Evolutionary conservation across 495 filamentous ascomycete species (phyloP).

Genomic region (Aeminium ludgeri): DNA sequence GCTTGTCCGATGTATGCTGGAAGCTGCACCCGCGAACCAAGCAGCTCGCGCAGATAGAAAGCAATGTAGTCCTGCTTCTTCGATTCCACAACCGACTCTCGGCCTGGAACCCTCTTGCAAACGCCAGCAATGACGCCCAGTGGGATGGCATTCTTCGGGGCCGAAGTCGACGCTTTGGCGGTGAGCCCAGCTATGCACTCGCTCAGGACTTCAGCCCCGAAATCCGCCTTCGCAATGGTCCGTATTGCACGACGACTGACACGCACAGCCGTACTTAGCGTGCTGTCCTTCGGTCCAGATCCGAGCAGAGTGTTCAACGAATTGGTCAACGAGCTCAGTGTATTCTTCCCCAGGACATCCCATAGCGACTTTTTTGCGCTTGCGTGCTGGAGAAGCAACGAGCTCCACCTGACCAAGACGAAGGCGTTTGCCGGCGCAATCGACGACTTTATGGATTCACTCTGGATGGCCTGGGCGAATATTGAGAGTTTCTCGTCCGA

Average conservation of each 20-base stretch:
- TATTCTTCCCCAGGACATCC: slow-evolving; percentile 47
- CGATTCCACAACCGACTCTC: slow-evolving; percentile 40
- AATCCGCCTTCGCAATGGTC: slow-evolving; percentile 42
- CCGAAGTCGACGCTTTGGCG: slow-evolving; percentile 40
- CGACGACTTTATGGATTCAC: slow-evolving; percentile 53
- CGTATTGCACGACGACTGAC: slow-evolving; percentile 36
- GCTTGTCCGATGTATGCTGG: slow-evolving; percentile 55
- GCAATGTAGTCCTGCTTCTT: slow-evolving; percentile 53
- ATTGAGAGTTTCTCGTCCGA: slow-evolving; percentile 39
- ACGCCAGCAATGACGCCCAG: slow-evolving; percentile 79
- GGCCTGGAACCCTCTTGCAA: slow-evolving; percentile 46
- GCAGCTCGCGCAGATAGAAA: slow-evolving; percentile 71
- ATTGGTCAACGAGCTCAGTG: slow-evolving; percentile 45
- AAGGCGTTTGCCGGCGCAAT: slow-evolving; percentile 69
- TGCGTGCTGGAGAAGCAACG: slow-evolving; percentile 47
- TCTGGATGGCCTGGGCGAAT: slow-evolving; percentile 38
- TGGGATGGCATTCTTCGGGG: slow-evolving; percentile 52
- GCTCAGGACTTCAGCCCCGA: slow-evolving; percentile 40
- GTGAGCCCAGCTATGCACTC: slow-evolving; percentile 49
- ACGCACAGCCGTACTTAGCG: slow-evolving; percentile 50
- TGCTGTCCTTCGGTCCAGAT: slow-evolving; percentile 36
- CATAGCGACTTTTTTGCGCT: slow-evolving; percentile 35
- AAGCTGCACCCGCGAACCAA: slow-evolving; percentile 58
- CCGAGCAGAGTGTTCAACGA: slow-evolving; percentile 62
- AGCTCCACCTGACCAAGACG: slow-evolving; percentile 82